Base-by-base conservation (phyloP, 208 protist genomes). In the Trypanosoma cruzi region DNA sequence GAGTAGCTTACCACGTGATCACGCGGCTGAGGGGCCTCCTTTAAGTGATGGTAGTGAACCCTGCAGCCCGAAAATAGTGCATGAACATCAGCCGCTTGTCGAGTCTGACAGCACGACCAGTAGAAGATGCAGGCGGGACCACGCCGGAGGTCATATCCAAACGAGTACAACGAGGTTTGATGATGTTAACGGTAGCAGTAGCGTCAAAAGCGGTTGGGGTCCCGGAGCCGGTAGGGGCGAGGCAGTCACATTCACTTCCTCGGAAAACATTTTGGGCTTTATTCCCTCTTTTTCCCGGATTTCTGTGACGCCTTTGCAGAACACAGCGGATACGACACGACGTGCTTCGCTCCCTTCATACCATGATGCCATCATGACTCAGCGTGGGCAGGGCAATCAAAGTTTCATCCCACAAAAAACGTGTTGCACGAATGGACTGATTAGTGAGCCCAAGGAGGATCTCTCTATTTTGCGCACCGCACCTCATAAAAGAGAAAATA, bases 141-240 rank as follows among this genome's bases (percentile, higher is more conserved):
- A 50, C 42, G 22, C 20, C 22, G 24, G 40, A 24, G 20, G 32
- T n/a, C 46, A 36, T 34, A 54, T 16, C 8, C 40, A 37, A 6
- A 26, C 8, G 32, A 52, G 3, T 1, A 36, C 56, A 4, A 28
- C 31, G 60, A 32, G 2, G 20, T n/a, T 11, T 53, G 29, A n/a
- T 31, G 11, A 22, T 53, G 44, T 20, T 13, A 40, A 2, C 37
- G 46, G 11, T 36, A 64, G 46, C 28, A 64, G 60, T 64, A 54
- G 42, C 52, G 11, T 53, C 16, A 49, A 40, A 24, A 64, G 28
- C 28, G 54, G 44, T 11, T 55, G 40, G 46, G 52, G 46, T 32
- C 60, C 34, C 37, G 29, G 31, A n/a, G 29, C 10, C 14, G 46
- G 46, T n/a, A 40, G 34, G 28, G 37, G n/a, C 29, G 44, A 40